A percentile compares a stretch with the other conserved stretches of the same genome.
These are phyloP conservation scores for Diaporthe capsici DNA, from an alignment of 2,329 filamentous ascomycete species.

Conservation along the genomic window DNA sequence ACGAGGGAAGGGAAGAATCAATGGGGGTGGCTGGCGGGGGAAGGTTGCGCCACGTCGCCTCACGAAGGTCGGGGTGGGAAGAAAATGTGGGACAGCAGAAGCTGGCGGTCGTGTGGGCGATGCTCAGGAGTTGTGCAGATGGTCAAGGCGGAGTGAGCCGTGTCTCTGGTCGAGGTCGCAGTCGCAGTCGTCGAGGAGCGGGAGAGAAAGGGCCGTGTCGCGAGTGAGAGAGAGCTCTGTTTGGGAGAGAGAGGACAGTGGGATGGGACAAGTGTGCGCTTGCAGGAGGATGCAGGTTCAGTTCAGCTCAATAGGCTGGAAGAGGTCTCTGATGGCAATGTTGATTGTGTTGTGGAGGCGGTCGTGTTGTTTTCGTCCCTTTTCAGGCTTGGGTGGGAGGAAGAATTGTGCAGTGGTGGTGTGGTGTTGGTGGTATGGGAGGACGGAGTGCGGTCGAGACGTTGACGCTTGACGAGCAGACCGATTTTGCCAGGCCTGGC, in stretches of 20 bases:
- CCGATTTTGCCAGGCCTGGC: conserved; percentile 23
- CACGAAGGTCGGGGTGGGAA: neutral
- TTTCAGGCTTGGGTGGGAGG: conserved; percentile 13
- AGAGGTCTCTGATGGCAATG: neutral
- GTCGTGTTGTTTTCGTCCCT: conserved; percentile 21
- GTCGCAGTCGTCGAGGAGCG: conserved; percentile 3
- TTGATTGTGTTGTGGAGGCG: neutral
- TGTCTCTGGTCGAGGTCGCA: conserved; percentile 19
- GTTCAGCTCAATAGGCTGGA: conserved; percentile 4
- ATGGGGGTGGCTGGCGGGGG: conserved; percentile 31
- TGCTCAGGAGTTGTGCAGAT: neutral
- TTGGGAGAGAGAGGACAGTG: neutral
- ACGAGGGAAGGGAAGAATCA: conserved; percentile 11
- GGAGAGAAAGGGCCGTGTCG: neutral
- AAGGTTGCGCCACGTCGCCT: conserved; percentile 35
- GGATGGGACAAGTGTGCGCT: neutral
- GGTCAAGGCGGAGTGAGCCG: neutral
- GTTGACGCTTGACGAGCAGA: conserved; percentile 3
- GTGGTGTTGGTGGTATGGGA: neutral
- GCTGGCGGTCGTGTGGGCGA: neutral
- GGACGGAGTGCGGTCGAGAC: neutral
- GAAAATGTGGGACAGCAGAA: conserved; percentile 18
- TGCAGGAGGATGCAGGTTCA: conserved; percentile 1
- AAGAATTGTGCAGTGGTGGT: conserved; percentile 18
- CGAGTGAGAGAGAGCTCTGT: conserved; percentile 14